Conservation (phyloP, 1,284 basidiomycete genomes). For the Ceratobasidium sp. region DNA sequence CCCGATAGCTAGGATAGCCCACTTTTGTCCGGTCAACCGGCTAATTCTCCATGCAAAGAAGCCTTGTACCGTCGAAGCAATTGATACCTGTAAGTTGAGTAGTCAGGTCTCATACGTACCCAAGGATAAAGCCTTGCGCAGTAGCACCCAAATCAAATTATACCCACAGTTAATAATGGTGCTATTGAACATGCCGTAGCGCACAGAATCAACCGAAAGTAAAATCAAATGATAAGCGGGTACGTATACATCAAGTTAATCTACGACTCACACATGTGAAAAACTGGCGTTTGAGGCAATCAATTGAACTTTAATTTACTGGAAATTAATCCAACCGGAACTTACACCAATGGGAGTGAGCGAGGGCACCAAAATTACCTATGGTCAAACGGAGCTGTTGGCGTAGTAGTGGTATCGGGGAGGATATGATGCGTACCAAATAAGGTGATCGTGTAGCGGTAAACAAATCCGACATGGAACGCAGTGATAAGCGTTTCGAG, state of each 20-base stretch:
- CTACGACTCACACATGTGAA: neutral
- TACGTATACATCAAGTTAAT: neutral
- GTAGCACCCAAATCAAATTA: too few species aligned
- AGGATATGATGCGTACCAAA: neutral
- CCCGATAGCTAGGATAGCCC: conserved; percentile 9
- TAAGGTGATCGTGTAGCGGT: conserved; percentile 27
- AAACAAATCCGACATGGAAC: conserved; percentile 16
- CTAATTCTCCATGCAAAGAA: conserved; percentile 37
- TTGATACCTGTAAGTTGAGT: too few species aligned
- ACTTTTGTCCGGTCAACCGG: conserved; percentile 1
- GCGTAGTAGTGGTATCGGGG: neutral
- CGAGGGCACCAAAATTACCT: conserved; percentile 12
- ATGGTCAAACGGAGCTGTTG: neutral
- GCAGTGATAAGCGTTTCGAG: conserved; percentile 15
- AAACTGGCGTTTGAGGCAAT: neutral
- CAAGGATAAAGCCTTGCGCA: too few species aligned
- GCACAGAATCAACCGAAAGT: neutral
- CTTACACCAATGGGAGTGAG: conserved; percentile 29
- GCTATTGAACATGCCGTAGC: too few species aligned
- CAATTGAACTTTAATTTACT: neutral
- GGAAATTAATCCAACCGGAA: neutral
- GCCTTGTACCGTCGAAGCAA: conserved; percentile 24
- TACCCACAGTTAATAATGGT: too few species aligned
- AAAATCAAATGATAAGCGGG: neutral
- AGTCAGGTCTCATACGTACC: too few species aligned